Base-by-base conservation (phyloP, 768 basidiomycete species). In the Cubamyces lactineus region DNA sequence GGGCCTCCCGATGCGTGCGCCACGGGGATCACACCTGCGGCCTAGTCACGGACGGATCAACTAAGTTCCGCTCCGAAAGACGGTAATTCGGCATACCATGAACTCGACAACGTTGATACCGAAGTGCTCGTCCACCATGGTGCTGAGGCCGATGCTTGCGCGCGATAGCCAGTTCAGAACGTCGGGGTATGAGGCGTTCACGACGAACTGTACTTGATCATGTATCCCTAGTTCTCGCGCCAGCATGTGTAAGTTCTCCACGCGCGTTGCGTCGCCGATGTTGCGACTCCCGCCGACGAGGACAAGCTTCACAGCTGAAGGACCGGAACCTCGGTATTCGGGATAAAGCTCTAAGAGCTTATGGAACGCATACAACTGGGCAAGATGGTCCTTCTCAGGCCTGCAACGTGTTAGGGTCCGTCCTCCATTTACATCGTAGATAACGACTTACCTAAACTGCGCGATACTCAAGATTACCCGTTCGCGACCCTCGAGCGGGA, bases 101-200 rank as follows among this genome's bases (percentile, higher is more conserved):
- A 92, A 96, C 73, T 99, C 96, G 8, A 99, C 96, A 40, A 99
- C 82, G 67, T 95, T 97, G 73, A 99, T 98, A 2, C 97, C 96
- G 64, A 98, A 99, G 72, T 99, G 96, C 74, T 99, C 96, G 70
- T 98, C 95, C 0, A 94, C 84, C 96, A 99, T 99, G 15, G 96
- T 97, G 70, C 92, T 96, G 24, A 98, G 72, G 0, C 96, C 96
- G 16, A 98, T 82, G 63, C 88, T 91, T 1, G 94, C 86, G 47
- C 76, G 77, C 7, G 88, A 85, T 2, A 99, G 79, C 82, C 89
- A 87, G 5, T 73, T 69, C 3, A 94, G 80, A 62, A 98, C 81
- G 26, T 81, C 82, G 0, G 85, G 71, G 66, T 90, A 98, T 4
- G 90, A 77, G 0, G 91, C 93, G 65, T 98, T 98, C 45, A 96